Evolutionary conservation across 768 basidiomycete species (phyloP).

Genomic region (Boletus reticulatus): DNA sequence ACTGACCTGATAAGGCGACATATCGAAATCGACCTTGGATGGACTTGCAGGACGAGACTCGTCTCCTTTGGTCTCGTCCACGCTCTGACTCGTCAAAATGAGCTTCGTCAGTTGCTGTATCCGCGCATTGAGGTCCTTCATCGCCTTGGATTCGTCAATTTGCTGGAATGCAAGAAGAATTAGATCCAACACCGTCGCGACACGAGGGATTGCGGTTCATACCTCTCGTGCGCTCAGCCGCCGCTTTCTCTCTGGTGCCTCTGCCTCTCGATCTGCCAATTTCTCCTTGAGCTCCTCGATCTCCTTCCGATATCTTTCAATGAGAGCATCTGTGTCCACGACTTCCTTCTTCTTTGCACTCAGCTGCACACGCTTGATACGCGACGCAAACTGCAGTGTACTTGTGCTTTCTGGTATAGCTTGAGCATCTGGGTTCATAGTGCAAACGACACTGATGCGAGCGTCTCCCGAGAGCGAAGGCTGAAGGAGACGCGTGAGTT

Average conservation of each 20-base stretch:
- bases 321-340: constrained; percentile 88
- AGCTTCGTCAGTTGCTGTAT: constrained; percentile 83
- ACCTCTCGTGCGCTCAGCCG: constrained; percentile 48
- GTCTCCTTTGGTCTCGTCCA: constrained; percentile 65
- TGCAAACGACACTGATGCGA: constrained; percentile 94
- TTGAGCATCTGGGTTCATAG: constrained; percentile 79
- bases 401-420: constrained; percentile 85
- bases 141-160: constrained; percentile 82
- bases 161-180: constrained; percentile 42
- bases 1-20: constrained; percentile 78
- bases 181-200: not conserved
- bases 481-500: constrained; percentile 91
- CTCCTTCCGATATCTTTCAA: constrained; percentile 92
- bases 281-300: constrained; percentile 85
- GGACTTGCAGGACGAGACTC: constrained; percentile 82
- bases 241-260: constrained; percentile 46
- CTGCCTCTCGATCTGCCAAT: constrained; percentile 67
- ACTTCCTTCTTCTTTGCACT: constrained; percentile 92
- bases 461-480: constrained; percentile 95
- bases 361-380: constrained; percentile 87
- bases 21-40: constrained; percentile 85
- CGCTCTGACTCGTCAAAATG: constrained; percentile 81
- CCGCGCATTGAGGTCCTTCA: constrained; percentile 76
- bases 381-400: constrained; percentile 87
- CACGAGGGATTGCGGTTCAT: not conserved